These are phyloP conservation scores for Leccinum fibrillosum DNA, from an alignment of 768 basidiomycete genomes.

Conservation along the genomic window DNA sequence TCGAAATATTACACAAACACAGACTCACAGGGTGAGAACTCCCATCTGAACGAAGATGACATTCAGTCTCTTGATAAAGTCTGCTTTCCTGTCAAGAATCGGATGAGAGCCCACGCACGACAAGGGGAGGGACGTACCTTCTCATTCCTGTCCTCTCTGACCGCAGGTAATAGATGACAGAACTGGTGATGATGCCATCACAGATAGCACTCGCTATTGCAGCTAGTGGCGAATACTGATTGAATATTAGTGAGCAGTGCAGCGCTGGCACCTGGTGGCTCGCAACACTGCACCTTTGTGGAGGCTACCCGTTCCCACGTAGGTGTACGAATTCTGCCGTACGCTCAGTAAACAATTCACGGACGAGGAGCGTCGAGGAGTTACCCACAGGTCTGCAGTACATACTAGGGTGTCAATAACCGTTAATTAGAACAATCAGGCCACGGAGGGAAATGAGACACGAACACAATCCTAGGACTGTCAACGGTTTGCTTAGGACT, in stretches of 20 bases:
- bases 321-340: constrained; percentile 8
- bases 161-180: constrained; percentile 15
- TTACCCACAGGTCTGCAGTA: constrained; percentile 5
- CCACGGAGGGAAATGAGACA: not conserved
- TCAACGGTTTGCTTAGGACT: not conserved
- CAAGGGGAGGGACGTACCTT: constrained; percentile 4
- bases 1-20: not conserved
- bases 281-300: constrained; percentile 1
- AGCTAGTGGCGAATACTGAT: constrained; percentile 8
- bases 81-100: not conserved
- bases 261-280: not conserved
- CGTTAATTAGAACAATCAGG: not conserved
- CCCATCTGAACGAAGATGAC: constrained; percentile 20
- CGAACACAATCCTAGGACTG: constrained; percentile 18
- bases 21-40: constrained; percentile 15
- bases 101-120: not conserved
- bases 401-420: constrained; percentile 1
- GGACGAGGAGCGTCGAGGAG: not conserved
- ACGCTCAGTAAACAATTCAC: not conserved
- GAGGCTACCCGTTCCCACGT: constrained; percentile 2
- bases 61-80: constrained; percentile 14
- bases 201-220: constrained; percentile 19
- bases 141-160: constrained; percentile 2
- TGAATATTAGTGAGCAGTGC: not conserved
- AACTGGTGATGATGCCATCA: constrained; percentile 17